These are phyloP conservation scores for Besnoitia besnoiti DNA, from an alignment of 169 alveolate species.

Conservation along the genomic window DNA sequence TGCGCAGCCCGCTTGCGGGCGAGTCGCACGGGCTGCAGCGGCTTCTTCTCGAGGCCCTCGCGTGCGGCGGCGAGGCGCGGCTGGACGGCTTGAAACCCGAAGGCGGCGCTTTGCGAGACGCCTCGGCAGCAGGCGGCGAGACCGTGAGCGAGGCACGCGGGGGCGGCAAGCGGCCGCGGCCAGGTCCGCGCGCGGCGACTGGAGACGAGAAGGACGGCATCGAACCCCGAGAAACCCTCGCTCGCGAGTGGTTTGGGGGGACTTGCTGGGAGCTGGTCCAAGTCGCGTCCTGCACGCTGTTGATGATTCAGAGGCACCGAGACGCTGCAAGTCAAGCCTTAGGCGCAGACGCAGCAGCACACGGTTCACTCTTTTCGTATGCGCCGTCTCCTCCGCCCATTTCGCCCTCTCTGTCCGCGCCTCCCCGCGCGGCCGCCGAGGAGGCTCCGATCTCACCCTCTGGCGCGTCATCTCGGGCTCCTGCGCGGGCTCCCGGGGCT, in stretches of 20 bases:
- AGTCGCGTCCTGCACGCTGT: slow-evolving; percentile 21
- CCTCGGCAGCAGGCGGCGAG: not conserved
- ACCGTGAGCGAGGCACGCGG: not conserved
- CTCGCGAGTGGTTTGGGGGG: slow-evolving; percentile 16
- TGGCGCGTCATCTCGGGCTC: too few relatives aligned
- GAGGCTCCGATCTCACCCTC: too few relatives aligned
- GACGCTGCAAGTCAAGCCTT: not conserved
- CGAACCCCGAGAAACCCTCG: not conserved
- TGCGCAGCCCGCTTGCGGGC: slow-evolving; percentile 9
- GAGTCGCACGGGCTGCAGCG: slow-evolving; percentile 49
- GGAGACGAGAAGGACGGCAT: not conserved
- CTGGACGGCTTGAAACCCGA: not conserved
- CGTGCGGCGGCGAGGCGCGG: slow-evolving; percentile 8
- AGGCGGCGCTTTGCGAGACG: too few relatives aligned
- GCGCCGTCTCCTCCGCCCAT: not conserved
- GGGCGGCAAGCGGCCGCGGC: too few relatives aligned
- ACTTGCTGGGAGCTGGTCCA: not conserved
- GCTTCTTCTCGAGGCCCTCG: slow-evolving; percentile 31
- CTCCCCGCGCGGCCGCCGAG: too few relatives aligned
- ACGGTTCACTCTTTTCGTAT: not conserved
- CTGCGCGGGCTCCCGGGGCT: not conserved
- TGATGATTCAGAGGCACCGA: not conserved
- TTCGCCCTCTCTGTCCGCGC: not conserved
- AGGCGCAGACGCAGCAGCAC: not conserved
- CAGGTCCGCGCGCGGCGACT: too few relatives aligned